phyloP scores from a whole-genome alignment of 148 eudicot species.

The Rhododendron molle region DNA sequence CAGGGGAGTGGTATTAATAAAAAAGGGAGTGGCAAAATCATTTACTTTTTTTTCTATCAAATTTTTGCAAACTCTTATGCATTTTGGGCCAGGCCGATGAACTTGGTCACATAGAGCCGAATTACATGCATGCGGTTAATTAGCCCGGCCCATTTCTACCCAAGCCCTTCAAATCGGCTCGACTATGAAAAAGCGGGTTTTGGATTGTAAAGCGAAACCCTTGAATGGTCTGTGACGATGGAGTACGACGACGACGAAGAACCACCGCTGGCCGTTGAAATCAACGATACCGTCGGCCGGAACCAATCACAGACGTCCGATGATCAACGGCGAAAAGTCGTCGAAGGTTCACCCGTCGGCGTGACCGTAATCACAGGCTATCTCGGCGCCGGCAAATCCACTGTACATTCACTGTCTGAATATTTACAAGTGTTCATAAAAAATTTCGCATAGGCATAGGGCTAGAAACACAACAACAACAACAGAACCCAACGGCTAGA shows the following conservation, averaged over 20 bases:
- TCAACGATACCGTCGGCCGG: conserved; percentile 21
- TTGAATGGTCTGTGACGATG: conserved; percentile 11
- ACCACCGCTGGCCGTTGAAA: conserved; percentile 64
- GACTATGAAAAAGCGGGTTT: not conserved
- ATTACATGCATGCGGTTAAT: not conserved
- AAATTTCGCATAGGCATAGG: not conserved
- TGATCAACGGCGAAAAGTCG: conserved; percentile 19
- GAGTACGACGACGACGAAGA: conserved; percentile 79
- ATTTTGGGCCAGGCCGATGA: not conserved
- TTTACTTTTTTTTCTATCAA: too few relatives aligned
- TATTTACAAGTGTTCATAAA: not conserved
- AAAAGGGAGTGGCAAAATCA: too few relatives aligned
- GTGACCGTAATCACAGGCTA: conserved; percentile 95
- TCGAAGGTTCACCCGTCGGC: conserved; percentile 49
- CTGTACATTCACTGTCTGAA: conserved; percentile 30
- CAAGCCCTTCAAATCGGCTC: not conserved
- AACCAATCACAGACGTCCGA: conserved; percentile 11
- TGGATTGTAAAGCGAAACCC: not conserved
- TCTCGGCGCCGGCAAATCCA: conserved; percentile 95
- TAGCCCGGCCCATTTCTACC: not conserved
- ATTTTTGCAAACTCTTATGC: not conserved
- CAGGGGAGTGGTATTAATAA: too few relatives aligned
- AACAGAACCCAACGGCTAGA: too few relatives aligned
- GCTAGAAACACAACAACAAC: not conserved
- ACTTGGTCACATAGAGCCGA: not conserved